Evolutionary conservation across 2,329 filamentous ascomycete species (phyloP), one percentile per base, ranked within the genome.

Genomic region (Emergomyces orientalis): DNA sequence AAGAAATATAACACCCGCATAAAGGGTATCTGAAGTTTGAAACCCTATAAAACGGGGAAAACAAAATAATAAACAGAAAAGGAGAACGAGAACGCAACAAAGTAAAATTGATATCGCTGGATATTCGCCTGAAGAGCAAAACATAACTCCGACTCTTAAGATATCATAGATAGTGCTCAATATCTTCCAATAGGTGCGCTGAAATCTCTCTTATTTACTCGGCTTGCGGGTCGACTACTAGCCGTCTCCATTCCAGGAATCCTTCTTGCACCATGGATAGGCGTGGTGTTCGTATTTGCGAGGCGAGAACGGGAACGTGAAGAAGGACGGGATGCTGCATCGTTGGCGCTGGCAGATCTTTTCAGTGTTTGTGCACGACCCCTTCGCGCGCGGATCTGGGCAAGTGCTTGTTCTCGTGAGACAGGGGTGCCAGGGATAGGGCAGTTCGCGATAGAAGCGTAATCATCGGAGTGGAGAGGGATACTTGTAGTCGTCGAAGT

Each of bases 351-450:
- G 13, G 72, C 73, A 55, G 75, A 77, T 64, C 75, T 70, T 63
- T 78, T 74, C 63, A 71, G 67, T 73, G 64, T 63, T 64, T 75
- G 75, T n/a, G 79, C 75, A 59, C 78, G 73, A 17, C 75, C 77
- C 61, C 79, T 73, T 56, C 79, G 71, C n/a, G 78, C 78, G 63
- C 78, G 70, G 51, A 81, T 81, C 65, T 80, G 78, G 8, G 79
- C 79, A 1, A 81, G 71, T 1, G 79, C 79, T 64, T 78, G 75
- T 70, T 81, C 79, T 25, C 79, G 75, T 59, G 73, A 77, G 61
- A 80, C 74, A 3, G 78, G 78, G 0, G 75, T 77, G n/a, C 76
- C 74, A 1, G 75, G 73, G 19, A 78, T 65, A 32, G 70, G 68
- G 34, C 67, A 67, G 68, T 34, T 57, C 49, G 59, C 69, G 2